Conservation (phyloP, 2,329 filamentous ascomycete species). For the Hypoxylon sp. region DNA sequence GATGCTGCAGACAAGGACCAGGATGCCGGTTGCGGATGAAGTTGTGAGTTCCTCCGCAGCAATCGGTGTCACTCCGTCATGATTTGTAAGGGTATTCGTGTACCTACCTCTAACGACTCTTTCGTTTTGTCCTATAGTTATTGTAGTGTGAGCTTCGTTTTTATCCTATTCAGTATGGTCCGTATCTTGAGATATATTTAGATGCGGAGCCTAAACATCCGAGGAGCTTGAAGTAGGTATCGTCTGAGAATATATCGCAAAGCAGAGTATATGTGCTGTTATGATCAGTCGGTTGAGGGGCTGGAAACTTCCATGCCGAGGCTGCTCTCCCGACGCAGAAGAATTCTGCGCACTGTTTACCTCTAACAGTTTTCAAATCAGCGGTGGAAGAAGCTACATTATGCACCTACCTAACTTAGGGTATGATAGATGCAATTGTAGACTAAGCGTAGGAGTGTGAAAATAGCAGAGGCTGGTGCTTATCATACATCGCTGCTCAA, state of each 20-base stretch:
- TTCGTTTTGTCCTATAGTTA: background rate
- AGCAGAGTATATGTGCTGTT: background rate
- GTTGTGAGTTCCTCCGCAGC: conserved; percentile 32
- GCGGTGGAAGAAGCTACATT: conserved; percentile 12
- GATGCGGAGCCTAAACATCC: conserved; percentile 17
- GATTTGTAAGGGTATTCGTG: background rate
- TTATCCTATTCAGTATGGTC: background rate
- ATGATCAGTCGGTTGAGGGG: conserved; percentile 9
- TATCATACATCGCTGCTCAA: conserved; percentile 31
- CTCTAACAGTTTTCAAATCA: background rate
- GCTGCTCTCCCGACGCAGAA: background rate
- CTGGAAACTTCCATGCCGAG: conserved; percentile 21
- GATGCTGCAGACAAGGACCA: conserved; percentile 11
- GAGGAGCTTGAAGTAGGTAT: conserved; percentile 10
- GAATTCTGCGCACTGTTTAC: conserved; percentile 32
- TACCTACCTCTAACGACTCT: background rate
- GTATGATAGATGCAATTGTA: conserved; percentile 14
- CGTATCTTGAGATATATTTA: conserved; percentile 12
- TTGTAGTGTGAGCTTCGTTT: background rate
- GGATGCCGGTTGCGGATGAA: conserved; percentile 29
- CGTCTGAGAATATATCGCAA: conserved; percentile 6
- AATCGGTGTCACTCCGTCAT: conserved; percentile 29
- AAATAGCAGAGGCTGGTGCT: conserved; percentile 35
- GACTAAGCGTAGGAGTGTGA: conserved; percentile 12
- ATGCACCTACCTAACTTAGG: conserved; percentile 15